Conservation (phyloP, 345 rosid species). For the Lenwebbia sp. region DNA sequence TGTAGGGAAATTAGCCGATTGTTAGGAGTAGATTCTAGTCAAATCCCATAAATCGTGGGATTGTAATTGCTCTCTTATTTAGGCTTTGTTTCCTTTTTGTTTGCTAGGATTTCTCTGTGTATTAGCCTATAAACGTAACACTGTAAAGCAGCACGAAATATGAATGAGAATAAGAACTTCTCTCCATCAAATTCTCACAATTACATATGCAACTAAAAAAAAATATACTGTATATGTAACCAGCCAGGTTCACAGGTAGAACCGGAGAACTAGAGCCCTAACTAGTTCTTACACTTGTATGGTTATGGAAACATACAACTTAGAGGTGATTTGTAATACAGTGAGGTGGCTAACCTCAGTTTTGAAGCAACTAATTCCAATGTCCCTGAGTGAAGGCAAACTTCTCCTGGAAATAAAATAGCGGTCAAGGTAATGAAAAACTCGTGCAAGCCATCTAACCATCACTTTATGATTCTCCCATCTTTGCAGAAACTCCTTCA, state of each 20-base stretch:
- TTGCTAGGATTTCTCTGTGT: too few relatives aligned
- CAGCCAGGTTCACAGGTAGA: neutral
- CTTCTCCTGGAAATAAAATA: slow-evolving; percentile 23
- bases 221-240: neutral
- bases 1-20: too few relatives aligned
- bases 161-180: too few relatives aligned
- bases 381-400: slow-evolving; percentile 31
- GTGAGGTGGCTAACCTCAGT: slow-evolving; percentile 11
- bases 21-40: too few relatives aligned
- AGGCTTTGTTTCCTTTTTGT: too few relatives aligned
- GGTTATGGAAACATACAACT: neutral
- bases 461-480: slow-evolving; percentile 44
- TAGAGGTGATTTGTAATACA: neutral
- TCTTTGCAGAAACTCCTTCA: slow-evolving; percentile 41
- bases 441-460: slow-evolving; percentile 44
- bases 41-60: too few relatives aligned
- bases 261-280: neutral
- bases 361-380: slow-evolving; percentile 27
- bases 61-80: too few relatives aligned
- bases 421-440: slow-evolving; percentile 44
- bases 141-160: too few relatives aligned
- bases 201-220: neutral
- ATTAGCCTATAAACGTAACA: too few relatives aligned
- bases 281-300: neutral
- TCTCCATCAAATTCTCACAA: too few relatives aligned